Percentiles rank a stretch among this genome's conserved stretches.
Conservation (phyloP, 2,329 filamentous ascomycete genomes). For the Zopfia rhizophila region DNA sequence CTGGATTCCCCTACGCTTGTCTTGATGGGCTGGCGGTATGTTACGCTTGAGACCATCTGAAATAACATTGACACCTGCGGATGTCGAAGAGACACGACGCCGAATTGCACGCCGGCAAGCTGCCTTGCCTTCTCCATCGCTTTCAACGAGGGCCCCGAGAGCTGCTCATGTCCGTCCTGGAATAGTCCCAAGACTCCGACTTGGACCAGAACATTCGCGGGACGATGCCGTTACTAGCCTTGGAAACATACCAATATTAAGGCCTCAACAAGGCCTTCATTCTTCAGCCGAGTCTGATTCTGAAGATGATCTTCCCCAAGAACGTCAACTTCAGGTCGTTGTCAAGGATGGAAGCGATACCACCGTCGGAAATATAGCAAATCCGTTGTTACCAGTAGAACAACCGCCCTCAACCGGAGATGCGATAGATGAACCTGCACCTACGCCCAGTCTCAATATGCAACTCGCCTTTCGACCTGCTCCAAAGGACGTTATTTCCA, state of each 20-base stretch:
- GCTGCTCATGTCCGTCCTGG: constrained; percentile 12
- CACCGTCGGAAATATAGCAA: constrained; percentile 1
- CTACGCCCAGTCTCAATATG: constrained; percentile 11
- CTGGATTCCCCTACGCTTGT: constrained; percentile 3
- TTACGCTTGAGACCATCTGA: constrained; percentile 49
- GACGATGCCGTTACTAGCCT: constrained; percentile 40
- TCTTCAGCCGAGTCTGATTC: constrained; percentile 27
- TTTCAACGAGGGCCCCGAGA: constrained; percentile 14
- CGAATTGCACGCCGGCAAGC: constrained; percentile 41
- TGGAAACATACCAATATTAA: constrained; percentile 37
- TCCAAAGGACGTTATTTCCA: constrained; percentile 4
- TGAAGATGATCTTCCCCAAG: constrained; percentile 18
- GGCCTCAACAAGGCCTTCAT: constrained; percentile 34
- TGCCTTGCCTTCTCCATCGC: constrained; percentile 13
- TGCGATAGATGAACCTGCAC: constrained; percentile 11
- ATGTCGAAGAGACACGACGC: constrained; percentile 47
- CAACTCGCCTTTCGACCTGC: constrained; percentile 38
- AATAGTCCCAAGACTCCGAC: constrained; percentile 35
- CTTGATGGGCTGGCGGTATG: constrained; percentile 34
- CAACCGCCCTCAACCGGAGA: constrained; percentile 7
- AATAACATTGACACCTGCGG: constrained; percentile 47
- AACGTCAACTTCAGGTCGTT: background rate
- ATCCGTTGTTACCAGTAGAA: constrained; percentile 7
- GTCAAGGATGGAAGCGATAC: constrained; percentile 14
- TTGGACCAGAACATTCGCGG: constrained; percentile 42